Percentiles rank a stretch among this genome's conserved stretches.
These are phyloP conservation scores for Phlyctochytrium bullatum DNA, from an alignment of 192 early-diverging fungal species.

Conservation along the genomic window DNA sequence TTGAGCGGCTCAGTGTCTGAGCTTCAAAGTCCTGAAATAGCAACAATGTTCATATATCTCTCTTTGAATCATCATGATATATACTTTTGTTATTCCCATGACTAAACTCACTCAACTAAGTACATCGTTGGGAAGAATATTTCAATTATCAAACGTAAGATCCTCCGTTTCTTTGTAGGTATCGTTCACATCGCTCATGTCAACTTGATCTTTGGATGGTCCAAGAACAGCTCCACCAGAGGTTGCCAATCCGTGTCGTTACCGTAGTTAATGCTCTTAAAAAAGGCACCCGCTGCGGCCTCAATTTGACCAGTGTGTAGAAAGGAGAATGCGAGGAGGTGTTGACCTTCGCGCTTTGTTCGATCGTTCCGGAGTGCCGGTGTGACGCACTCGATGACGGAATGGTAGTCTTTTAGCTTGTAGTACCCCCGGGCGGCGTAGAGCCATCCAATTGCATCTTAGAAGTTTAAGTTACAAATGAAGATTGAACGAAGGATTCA, in stretches of 20 bases:
- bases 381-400: slow-evolving; percentile 60
- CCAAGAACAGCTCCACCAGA: slow-evolving; percentile 55
- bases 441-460: slow-evolving; percentile 62
- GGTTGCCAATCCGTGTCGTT: slow-evolving; percentile 68
- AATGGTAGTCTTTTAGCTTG: slow-evolving; percentile 60
- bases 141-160: too few relatives aligned
- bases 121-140: too few relatives aligned
- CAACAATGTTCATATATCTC: too few relatives aligned
- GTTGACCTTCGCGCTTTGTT: slow-evolving; percentile 59
- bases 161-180: too few relatives aligned
- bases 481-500: not conserved
- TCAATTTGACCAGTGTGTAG: slow-evolving; percentile 57
- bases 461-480: not conserved
- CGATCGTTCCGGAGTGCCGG: slow-evolving; percentile 61
- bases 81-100: too few relatives aligned
- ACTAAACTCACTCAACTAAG: too few relatives aligned
- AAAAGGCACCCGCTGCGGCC: slow-evolving; percentile 59
- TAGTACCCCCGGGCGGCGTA: slow-evolving; percentile 64
- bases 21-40: too few relatives aligned
- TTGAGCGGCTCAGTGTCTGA: too few relatives aligned
- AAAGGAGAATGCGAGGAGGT: slow-evolving; percentile 58
- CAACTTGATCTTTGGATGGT: slow-evolving; percentile 51
- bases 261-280: slow-evolving; percentile 57
- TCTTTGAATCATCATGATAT: too few relatives aligned
- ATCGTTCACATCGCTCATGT: too few relatives aligned